Evolutionary conservation across 129 eudicot genomes (phyloP), one percentile per base, ranked within the genome.

Genomic region (Tanacetum coccineum): DNA sequence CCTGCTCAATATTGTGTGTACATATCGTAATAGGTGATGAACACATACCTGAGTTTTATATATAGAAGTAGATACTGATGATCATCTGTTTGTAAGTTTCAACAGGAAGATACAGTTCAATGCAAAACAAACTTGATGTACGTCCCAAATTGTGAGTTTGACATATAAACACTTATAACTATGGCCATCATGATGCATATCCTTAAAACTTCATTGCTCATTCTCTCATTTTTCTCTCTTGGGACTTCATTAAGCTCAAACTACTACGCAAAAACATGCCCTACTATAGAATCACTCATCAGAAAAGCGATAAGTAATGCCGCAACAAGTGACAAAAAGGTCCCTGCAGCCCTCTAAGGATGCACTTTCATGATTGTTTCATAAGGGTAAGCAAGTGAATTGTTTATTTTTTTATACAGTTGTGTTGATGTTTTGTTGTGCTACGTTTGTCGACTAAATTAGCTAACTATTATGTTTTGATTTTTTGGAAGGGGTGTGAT

Each of bases 331-430:
- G 97, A 90, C 79, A 78, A 82, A 55, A 87, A 77, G 11, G 92
- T 84, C 76, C 92, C 95, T 39, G 92, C 97, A 2, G 86, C 91
- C 0, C 25, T 90, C 97, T 90, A 12, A 78, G 95, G 74, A 73
- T 90, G 97, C 92, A 87, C 67, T 90, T 90, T 80, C 97, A 90
- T 59, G 97, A 90, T 59, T 87, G 95, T 18, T 90, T 87, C 80
- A 78, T 90, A 73, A 74, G 92, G 85, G 95, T 87, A 77, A 14
- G 42, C 10, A 36, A 4, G 65, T 50, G 30, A 59, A 54, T 50
- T 12, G 22, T 48, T 26, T 5, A 1, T n/a, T 39, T 25, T 52
- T 54, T 30, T 6, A 67, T 1, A 53, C 6, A n/a, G 22, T 1
- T 5, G 25, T 70, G 59, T 47, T 18, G 25, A 26, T 26, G 40